Evolutionary conservation across 1,284 basidiomycete species (phyloP).

Genomic region (Austropuccinia psidii): DNA sequence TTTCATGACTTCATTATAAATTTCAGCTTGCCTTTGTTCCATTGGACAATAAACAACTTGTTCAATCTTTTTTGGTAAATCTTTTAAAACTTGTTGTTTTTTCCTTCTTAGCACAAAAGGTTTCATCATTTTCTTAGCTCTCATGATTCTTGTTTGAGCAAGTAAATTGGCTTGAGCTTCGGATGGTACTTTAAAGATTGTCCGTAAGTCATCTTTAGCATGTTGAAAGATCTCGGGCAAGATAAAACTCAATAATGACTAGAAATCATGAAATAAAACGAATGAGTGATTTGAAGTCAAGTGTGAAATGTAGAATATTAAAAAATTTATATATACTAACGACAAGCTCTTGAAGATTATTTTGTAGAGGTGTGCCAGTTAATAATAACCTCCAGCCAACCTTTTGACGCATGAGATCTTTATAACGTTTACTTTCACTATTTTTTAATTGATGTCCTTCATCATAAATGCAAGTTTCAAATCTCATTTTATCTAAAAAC

Average conservation of each 20-base stretch:
- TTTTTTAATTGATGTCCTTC: constrained; percentile 97
- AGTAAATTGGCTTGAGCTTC: constrained; percentile 77
- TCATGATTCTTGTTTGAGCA: constrained; percentile 77
- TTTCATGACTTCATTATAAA: constrained; percentile 77
- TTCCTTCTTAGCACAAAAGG: constrained; percentile 92
- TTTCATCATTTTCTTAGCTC: constrained; percentile 98
- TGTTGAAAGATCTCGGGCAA: constrained; percentile 79
- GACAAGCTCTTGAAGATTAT: constrained; percentile 81
- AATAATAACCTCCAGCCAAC: constrained; percentile 84
- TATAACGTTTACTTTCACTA: constrained; percentile 89
- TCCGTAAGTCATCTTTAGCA: constrained; percentile 64
- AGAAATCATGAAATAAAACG: constrained; percentile 9
- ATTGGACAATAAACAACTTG: constrained; percentile 90
- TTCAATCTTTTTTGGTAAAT: constrained; percentile 85
- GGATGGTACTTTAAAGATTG: constrained; percentile 93
- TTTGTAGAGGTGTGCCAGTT: constrained; percentile 87
- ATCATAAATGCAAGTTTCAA: constrained; percentile 84
- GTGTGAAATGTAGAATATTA: no score
- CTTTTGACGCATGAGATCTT: constrained; percentile 72
- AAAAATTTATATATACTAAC: constrained; percentile 56
- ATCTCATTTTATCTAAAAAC: constrained; percentile 72
- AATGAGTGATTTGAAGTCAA: no score
- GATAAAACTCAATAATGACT: constrained; percentile 98
- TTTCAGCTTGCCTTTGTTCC: constrained; percentile 69
- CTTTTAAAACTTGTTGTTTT: constrained; percentile 87